Evolutionary conservation across 306 rosid species (phyloP), one percentile per base, ranked within the genome.

Genomic region (Gastrolobium villosum): DNA sequence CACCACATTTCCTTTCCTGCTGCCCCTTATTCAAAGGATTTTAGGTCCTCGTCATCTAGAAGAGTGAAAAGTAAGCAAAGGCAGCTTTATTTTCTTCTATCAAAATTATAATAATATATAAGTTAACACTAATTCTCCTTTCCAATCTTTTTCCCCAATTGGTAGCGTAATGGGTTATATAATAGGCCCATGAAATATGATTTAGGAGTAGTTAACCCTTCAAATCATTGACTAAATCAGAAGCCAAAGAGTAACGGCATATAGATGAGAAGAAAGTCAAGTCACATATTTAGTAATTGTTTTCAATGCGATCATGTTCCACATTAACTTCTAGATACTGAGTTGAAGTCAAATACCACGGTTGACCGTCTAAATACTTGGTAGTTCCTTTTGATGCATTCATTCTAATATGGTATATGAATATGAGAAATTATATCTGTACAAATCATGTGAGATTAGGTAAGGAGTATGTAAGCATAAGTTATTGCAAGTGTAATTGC

Each of bases 1-100:
- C 50, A 6, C 81, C 39, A 68, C 50, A 15, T 50, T 34, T 69
- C 55, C 60, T 82, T 53, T 50, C 6, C 62, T 28, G 40, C 11
- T 69, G 78, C 78, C 54, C 26, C 45, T 30, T 28, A 13, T 53
- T 76, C 15, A 26, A 43, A 77, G 73, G 70, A 41, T 20, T 40
- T 11, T 40, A 34, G 7, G 65, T 48, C 65, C 13, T 32, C 57
- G 10, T 61, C 28, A 62, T 80, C 86, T 77, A 74, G 87, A 84
- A 60, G 82, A 77, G 70, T 34, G 69, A 7, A 76, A 72, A 78
- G 63, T 46, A 71, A 86, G 45, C 39, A n/a, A 37, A 50, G 13
- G 60, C 26, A 36, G 41, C 15, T 13, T 76, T 8, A 66, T 39
- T 59, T 60, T 10, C 10, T n/a, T 39, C 11, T 30, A 57, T 26